Percentiles rank a stretch among this genome's conserved stretches.
Evolutionary conservation across 176 grass and related monocot species (phyloP).

Genomic region (Aegilops longissima): DNA sequence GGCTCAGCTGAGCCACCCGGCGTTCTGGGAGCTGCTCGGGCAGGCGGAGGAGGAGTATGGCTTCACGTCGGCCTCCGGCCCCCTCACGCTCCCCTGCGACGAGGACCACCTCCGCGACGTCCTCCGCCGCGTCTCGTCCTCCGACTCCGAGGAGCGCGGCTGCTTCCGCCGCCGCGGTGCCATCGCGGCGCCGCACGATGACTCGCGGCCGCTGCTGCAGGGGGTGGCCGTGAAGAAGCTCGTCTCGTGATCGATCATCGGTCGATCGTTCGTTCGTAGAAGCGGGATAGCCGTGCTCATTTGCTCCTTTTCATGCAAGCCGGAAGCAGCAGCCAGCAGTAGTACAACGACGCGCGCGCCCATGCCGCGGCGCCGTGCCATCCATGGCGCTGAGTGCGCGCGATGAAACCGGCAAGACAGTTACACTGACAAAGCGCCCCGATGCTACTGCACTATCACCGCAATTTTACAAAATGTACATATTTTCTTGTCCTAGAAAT

Average conservation of each 20-base stretch:
- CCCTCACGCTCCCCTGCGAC: constrained; percentile 45
- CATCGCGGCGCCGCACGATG: neutral
- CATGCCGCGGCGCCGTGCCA: too few relatives aligned
- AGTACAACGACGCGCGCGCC: too few relatives aligned
- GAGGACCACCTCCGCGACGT: constrained; percentile 43
- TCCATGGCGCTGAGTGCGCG: too few relatives aligned
- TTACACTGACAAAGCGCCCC: too few relatives aligned
- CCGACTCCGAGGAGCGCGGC: neutral
- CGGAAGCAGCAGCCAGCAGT: too few relatives aligned
- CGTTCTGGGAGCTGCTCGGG: constrained; percentile 36
- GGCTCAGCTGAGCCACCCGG: constrained; percentile 30
- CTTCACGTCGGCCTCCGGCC: constrained; percentile 17
- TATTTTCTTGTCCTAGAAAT: too few relatives aligned
- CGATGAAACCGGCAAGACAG: too few relatives aligned
- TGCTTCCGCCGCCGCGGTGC: neutral
- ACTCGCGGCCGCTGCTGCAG: neutral
- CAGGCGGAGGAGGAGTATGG: constrained; percentile 52
- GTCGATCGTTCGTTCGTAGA: too few relatives aligned
- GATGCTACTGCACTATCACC: too few relatives aligned
- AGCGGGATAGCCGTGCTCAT: too few relatives aligned
- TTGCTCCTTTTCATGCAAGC: too few relatives aligned
- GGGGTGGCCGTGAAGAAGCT: neutral
- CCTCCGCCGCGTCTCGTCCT: constrained; percentile 13
- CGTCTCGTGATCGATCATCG: neutral
- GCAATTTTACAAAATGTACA: too few relatives aligned